Base-by-base conservation (phyloP, 176 grass and related monocot species). In the Panicum miliaceum region DNA sequence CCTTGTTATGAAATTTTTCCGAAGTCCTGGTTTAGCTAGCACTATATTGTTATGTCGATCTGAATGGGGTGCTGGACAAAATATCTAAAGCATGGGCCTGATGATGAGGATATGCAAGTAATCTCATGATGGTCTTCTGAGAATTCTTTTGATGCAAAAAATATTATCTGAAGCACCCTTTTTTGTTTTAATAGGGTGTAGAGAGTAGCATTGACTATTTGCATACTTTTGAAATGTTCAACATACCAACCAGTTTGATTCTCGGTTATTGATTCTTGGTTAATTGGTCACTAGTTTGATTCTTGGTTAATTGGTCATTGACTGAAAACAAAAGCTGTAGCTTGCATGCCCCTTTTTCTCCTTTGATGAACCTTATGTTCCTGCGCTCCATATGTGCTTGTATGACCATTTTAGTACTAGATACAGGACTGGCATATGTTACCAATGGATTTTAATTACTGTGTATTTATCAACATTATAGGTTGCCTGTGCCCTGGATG, bases 81-180 rank as follows among this genome's bases (percentile, higher is more conserved):
- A 9, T n/a, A 57, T 12, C 18, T 15, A 48, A 0, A 59, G 2
- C 42, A 48, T 16, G 26, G 71, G 19, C 16, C 38, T 76, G 62
- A 32, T 85, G 68, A 89, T 89, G 62, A 85, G 82, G 81, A 81
- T 70, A 36, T 79, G n/a, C 20, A 57, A 71, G 38, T 64, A 42
- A 54, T 69, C 60, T 90, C 62, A 84, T 32, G 46, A 41, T 0
- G 13, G 72, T 86, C 73, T 78, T 40, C 88, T 89, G 77, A 85
- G n/a, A 64, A 66, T 8, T 43, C 8, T 58, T 37, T 80, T 78
- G 67, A 83, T 86, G 78, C 34, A 41, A 78, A 12, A 79, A 47
- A 48, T 71, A 41, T 78, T 74, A 59, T 75, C 67, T 79, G 80
- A 80, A 67, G n/a, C 27, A 60, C 13, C 3, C 26, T 46, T 13